Conservation (phyloP, 805 yeast genomes). For the Pichia insulana region DNA sequence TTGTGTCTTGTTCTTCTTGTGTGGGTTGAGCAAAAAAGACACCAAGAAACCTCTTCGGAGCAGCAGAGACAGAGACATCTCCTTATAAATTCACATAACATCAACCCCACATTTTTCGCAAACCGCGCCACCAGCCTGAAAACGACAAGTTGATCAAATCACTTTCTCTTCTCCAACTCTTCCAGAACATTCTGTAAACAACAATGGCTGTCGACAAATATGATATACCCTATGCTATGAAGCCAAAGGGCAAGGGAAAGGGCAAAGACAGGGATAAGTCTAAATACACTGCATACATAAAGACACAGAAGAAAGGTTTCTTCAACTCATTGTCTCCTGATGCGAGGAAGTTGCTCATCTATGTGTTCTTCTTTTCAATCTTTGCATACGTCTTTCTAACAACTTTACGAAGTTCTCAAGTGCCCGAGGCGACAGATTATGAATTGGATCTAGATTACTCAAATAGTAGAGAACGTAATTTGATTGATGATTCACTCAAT, state of each 20-base stretch:
- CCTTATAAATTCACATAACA: no score
- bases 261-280: conserved; percentile 13
- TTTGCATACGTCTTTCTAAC: conserved; percentile 9
- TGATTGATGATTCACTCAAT: conserved; percentile 3
- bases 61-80: no score
- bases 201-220: conserved; percentile 11
- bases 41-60: no score
- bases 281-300: conserved; percentile 17
- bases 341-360: conserved; percentile 8
- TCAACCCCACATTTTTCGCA: no score
- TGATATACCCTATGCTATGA: conserved; percentile 32
- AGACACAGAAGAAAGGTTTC: neutral
- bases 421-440: conserved; percentile 3
- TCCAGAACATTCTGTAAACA: neutral
- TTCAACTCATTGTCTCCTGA: conserved; percentile 18
- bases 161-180: no score
- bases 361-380: conserved; percentile 8
- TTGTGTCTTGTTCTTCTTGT: no score
- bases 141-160: no score
- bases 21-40: neutral
- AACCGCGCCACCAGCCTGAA: no score
- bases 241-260: conserved; percentile 11
- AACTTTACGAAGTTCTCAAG: conserved; percentile 5
- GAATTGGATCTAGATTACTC: conserved; percentile 10
- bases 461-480: neutral